Percentiles rank a stretch among this genome's conserved stretches.
Evolutionary conservation across 306 rosid genomes (phyloP).

Genomic region (Cicer yamashitae): DNA sequence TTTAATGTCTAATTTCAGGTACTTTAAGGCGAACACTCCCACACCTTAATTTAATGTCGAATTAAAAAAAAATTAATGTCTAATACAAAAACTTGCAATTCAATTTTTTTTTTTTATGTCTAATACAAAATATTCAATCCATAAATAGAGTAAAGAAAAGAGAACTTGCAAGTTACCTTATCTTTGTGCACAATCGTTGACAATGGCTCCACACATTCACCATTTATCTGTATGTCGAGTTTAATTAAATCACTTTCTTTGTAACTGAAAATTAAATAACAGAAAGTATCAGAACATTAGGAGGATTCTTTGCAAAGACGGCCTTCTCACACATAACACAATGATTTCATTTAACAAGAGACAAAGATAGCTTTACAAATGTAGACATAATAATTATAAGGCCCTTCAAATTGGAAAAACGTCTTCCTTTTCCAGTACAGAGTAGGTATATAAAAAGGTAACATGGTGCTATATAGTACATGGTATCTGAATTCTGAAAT

Average conservation of each 20-base stretch:
- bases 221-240: slow-evolving; percentile 89
- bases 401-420: neutral
- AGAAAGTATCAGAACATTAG: slow-evolving; percentile 23
- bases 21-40: too few relatives aligned
- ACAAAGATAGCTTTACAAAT: slow-evolving; percentile 17
- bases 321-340: slow-evolving; percentile 19
- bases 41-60: too few relatives aligned
- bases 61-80: too few relatives aligned
- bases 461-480: neutral
- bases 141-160: slow-evolving; percentile 22
- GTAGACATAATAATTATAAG: neutral
- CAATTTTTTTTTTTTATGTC: too few relatives aligned
- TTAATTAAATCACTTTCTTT: slow-evolving; percentile 73
- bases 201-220: slow-evolving; percentile 87
- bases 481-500: neutral
- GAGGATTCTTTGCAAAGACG: slow-evolving; percentile 25
- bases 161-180: slow-evolving; percentile 56
- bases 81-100: too few relatives aligned
- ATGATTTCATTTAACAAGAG: slow-evolving; percentile 1
- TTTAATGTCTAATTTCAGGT: too few relatives aligned
- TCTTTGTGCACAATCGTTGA: slow-evolving; percentile 86
- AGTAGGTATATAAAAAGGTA: slow-evolving; percentile 11
- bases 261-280: slow-evolving; percentile 59
- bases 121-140: neutral
- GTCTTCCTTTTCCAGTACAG: neutral